Conservation (phyloP, 495 filamentous ascomycete genomes). For the Lichenothelia convexa region DNA sequence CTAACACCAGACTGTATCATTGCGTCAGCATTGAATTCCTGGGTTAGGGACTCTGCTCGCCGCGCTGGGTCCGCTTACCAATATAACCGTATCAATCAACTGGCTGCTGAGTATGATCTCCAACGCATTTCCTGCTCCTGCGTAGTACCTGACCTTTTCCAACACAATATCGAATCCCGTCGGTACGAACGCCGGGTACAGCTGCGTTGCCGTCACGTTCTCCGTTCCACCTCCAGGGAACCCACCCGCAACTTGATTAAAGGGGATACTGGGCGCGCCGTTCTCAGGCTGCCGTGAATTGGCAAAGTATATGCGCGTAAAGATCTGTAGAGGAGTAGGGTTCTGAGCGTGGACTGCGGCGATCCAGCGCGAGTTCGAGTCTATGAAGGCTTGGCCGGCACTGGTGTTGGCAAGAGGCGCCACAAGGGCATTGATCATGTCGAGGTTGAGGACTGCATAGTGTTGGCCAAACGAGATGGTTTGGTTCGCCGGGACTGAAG, state of each 20-base stretch:
- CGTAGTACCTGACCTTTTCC: constrained; percentile 27
- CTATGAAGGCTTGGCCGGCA: constrained; percentile 18
- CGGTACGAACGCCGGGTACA: constrained; percentile 19
- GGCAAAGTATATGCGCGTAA: constrained; percentile 24
- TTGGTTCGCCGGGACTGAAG: constrained; percentile 6
- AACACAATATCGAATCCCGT: constrained; percentile 20
- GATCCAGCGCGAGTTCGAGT: constrained; percentile 19
- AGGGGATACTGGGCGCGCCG: constrained; percentile 17
- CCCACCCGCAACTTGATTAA: constrained; percentile 10
- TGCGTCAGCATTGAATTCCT: too few species aligned
- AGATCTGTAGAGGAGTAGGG: constrained; percentile 22
- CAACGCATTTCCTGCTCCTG: constrained; percentile 22
- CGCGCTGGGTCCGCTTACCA: too few species aligned
- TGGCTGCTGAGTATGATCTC: constrained; percentile 27
- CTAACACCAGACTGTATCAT: constrained; percentile 24
- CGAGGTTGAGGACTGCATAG: constrained; percentile 29
- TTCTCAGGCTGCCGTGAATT: constrained; percentile 18
- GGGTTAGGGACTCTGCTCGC: too few species aligned
- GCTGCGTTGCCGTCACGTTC: constrained; percentile 12
- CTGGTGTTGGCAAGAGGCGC: constrained; percentile 15
- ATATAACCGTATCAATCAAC: constrained; percentile 25
- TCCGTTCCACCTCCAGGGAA: constrained; percentile 14
- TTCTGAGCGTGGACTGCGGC: constrained; percentile 21
- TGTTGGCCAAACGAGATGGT: constrained; percentile 17
- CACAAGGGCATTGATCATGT: constrained; percentile 25